Evolutionary conservation across 73 alveolate species (phyloP).

Genomic region (Blepharisma japonicum): DNA sequence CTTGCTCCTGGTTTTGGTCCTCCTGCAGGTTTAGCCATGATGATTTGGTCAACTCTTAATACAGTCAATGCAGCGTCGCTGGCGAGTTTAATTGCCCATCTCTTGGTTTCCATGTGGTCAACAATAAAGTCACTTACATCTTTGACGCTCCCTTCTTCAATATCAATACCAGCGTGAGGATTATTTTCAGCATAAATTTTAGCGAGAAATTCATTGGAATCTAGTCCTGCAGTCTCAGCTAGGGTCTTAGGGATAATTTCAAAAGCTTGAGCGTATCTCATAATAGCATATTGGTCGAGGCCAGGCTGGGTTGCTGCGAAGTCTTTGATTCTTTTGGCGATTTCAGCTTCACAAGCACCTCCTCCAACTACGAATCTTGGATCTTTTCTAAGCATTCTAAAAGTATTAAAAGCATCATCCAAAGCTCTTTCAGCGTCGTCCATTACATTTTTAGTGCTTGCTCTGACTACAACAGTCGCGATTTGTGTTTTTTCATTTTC

Average conservation of each 20-base stretch:
- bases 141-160: conserved; percentile 73
- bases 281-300: conserved; percentile 95
- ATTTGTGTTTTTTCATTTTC: conserved; percentile 75
- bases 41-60: conserved; percentile 86
- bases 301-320: conserved; percentile 63
- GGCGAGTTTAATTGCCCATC: conserved; percentile 96
- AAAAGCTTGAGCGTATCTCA: conserved; percentile 95
- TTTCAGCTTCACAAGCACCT: conserved; percentile 76
- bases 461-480: conserved; percentile 91
- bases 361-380: conserved; percentile 62
- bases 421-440: conserved; percentile 97
- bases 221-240: conserved; percentile 96
- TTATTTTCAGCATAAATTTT: conserved; percentile 84
- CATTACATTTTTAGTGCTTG: conserved; percentile 85
- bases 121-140: conserved; percentile 65
- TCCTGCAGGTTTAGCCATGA: conserved; percentile 38
- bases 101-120: conserved; percentile 92
- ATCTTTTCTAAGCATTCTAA: conserved; percentile 68
- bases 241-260: conserved; percentile 96
- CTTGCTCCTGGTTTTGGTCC: conserved; percentile 7
- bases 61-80: conserved; percentile 94
- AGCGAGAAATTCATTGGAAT: conserved; percentile 89
- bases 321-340: conserved; percentile 55
- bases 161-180: conserved; percentile 77
- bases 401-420: conserved; percentile 94